Base-by-base conservation (phyloP, 108 stramenopile species). In the Seminavis robusta region DNA sequence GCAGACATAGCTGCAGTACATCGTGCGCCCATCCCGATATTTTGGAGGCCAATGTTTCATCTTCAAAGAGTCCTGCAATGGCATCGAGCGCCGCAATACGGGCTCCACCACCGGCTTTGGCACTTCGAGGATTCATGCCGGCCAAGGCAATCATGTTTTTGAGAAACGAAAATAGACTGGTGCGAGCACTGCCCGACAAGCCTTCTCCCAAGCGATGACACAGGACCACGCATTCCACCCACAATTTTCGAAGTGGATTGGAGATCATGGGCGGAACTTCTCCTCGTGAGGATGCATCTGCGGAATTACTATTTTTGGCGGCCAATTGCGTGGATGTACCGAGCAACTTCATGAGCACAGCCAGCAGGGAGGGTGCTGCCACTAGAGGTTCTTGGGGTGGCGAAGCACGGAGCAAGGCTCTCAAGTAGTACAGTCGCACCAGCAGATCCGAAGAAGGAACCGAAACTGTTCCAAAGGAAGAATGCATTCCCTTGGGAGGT, bases 401-500 rank as follows among this genome's bases (percentile, higher is more conserved):
- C 23, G 76, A 61, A 43, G 69, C 68, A 33, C 86, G 72, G 41
- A 93, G 47, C 62, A 82, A 65, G 3, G 74, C 67, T 28, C 87
- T 39, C 45, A 93, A 63, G 26, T 75, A 61, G 45, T 79, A 59
- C 28, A 93, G 70, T 7, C 84, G 64, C 17, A 69, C 62, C 25
- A 86, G 72, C 37, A 93, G 47, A 24, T 79, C 71, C 8, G 77
- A 68, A 32, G 76, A 81, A 1, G 92, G 85, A 7, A 81, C 79
- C n/a, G 88, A 86, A 11, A 80, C 56, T 0, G 69, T 74, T 13
- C 67, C 49, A 52, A 88, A 92, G 36, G 83, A 77, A 7, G 83
- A 82, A 51, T 92, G 90, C 72, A 86, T 83, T 17, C 87, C 90
- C 61, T 74, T 73, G 13, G 90, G 86, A 9, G 90, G 87, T 37